Base-by-base conservation (phyloP, 768 basidiomycete species). In the Candolleomyces aberdarensis region DNA sequence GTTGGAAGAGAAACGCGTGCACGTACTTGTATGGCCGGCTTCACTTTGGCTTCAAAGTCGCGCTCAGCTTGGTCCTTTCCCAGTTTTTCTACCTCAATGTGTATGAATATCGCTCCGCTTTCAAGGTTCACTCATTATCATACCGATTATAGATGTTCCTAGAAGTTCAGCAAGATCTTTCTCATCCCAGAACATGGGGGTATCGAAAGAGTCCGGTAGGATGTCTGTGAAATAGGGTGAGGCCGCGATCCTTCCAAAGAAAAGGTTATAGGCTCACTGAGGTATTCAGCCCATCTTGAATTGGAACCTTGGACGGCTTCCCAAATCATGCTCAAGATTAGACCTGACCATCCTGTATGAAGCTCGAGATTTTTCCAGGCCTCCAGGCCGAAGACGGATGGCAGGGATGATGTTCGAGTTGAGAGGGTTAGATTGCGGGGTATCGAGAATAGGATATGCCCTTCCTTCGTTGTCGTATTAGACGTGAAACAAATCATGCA, bases 311-410 rank as follows among this genome's bases (percentile, higher is more conserved):
- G 80, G 3, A 86, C 83, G 57, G 83, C 84, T 73, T 99, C 97
- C 91, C 92, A 97, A 91, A 98, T 93, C 87, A 99, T 89, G 64
- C 88, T 92, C 43, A 98, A 78, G 61, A 99, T 98, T 49, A 98
- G 75, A 3, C 90, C 89, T 1, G 83, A 78, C 97, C 97, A 99
- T 8, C 94, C 88, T 59, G 82, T 74, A 55, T 88, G 78, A 60
- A 98, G 72, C 19, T 76, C 73, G 59, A 77, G 71, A 22, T 71
- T 72, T 64, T 76, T 83, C 95, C 95, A 98, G 32, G 80, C 81
- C 11, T 80, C 77, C 7, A 74, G 55, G 17, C 89, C 86, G 50
- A 98, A 79, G 3, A 78, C 76, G 15, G 71, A 56, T 1, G 86
- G 87, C 1, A 98, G 81, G 1, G 72, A 58, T 0, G 89, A 93